Evolutionary conservation across 2,329 filamentous ascomycete genomes (phyloP).

Genomic region (Coniochaeta sp.): DNA sequence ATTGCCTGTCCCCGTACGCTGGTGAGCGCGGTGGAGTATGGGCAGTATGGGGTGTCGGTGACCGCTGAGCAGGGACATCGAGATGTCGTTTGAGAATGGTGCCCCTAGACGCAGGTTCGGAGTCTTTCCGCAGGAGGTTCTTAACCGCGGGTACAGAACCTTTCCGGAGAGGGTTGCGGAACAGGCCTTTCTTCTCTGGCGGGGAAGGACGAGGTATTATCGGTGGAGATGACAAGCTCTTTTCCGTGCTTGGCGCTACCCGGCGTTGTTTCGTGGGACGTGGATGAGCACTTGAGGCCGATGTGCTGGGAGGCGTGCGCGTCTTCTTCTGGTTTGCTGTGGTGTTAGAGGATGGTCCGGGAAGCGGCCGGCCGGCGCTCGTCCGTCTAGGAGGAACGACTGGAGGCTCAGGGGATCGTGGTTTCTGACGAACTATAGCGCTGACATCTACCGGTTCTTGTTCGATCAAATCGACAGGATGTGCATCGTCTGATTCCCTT

Average conservation of each 20-base stretch:
- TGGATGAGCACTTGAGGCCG: slow-evolving; percentile 8
- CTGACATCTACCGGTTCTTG: slow-evolving; percentile 2
- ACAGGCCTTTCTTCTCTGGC: slow-evolving; percentile 35
- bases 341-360: background rate
- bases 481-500: background rate
- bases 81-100: slow-evolving; percentile 19
- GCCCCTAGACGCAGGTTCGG: slow-evolving; percentile 15
- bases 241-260: slow-evolving; percentile 22
- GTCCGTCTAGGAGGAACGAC: slow-evolving; percentile 14
- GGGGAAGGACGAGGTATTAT: background rate
- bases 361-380: background rate
- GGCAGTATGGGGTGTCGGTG: slow-evolving; percentile 5
- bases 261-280: slow-evolving; percentile 16
- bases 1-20: slow-evolving; percentile 10
- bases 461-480: slow-evolving; percentile 7
- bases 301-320: slow-evolving; percentile 26
- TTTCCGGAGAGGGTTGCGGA: slow-evolving; percentile 43
- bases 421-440: background rate
- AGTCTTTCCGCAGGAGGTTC: slow-evolving; percentile 36
- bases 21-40: slow-evolving; percentile 10
- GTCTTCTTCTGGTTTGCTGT: slow-evolving; percentile 40
- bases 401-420: slow-evolving; percentile 10
- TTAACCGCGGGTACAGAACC: slow-evolving; percentile 38
- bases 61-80: slow-evolving; percentile 5
- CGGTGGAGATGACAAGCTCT: background rate